Conservation (phyloP, 768 basidiomycete species). For the Peribolospora baueri region DNA sequence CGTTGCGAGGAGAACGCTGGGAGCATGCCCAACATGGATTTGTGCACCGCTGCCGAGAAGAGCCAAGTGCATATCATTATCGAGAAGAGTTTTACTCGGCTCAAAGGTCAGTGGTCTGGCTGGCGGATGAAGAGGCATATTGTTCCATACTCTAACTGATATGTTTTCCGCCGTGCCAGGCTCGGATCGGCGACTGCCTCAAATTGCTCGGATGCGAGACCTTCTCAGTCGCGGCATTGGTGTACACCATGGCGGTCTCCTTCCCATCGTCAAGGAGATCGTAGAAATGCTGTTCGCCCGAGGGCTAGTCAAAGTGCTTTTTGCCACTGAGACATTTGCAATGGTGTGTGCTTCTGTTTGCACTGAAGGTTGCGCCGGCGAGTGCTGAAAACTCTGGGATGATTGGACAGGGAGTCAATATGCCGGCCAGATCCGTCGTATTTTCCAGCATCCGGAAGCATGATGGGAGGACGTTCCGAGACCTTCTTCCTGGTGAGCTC, state of each 20-base stretch:
- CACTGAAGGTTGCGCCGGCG: not conserved
- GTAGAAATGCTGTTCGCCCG: conserved; percentile 90
- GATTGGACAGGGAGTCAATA: conserved; percentile 70
- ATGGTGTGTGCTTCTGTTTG: conserved; percentile 38
- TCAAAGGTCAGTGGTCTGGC: conserved; percentile 41
- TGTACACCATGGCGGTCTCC: conserved; percentile 84
- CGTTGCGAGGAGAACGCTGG: conserved; percentile 87
- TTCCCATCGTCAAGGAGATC: conserved; percentile 95
- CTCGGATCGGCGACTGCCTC: conserved; percentile 73
- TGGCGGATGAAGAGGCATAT: not conserved
- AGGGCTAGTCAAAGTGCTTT: conserved; percentile 83
- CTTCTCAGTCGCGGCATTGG: conserved; percentile 79
- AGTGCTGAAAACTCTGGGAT: not conserved
- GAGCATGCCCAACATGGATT: conserved; percentile 63
- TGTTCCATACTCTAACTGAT: not conserved
- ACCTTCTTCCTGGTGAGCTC: conserved; percentile 44
- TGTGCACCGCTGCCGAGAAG: conserved; percentile 74
- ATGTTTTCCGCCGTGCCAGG: conserved; percentile 25
- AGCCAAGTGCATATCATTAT: conserved; percentile 88
- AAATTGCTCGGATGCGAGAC: conserved; percentile 72
- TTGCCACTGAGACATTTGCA: conserved; percentile 96
- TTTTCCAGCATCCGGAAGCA: conserved; percentile 89
- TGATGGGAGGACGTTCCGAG: conserved; percentile 76
- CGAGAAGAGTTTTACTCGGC: conserved; percentile 65
- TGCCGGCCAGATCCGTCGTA: conserved; percentile 93